phyloP scores from a whole-genome alignment of 805 yeast genomes.

The Pichia ethanolica region DNA sequence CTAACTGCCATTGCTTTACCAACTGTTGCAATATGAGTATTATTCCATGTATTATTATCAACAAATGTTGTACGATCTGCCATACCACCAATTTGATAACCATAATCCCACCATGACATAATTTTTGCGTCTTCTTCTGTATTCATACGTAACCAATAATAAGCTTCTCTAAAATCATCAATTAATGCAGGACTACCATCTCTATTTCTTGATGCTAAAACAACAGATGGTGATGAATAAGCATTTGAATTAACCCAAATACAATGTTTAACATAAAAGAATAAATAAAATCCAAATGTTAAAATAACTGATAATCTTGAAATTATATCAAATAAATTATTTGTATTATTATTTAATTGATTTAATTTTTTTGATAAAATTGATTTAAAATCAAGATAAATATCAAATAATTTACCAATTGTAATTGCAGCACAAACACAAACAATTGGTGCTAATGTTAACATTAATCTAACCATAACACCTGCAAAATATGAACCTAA shows the following conservation, averaged over 20 bases:
- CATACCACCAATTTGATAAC: conserved; percentile 99
- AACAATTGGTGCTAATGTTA: conserved; percentile 91
- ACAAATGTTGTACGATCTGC: conserved; percentile 98
- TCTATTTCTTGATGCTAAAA: conserved; percentile 70
- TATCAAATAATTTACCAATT: conserved; percentile 72
- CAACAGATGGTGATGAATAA: conserved; percentile 96
- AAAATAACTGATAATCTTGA: conserved; percentile 58
- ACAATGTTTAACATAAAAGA: conserved; percentile 84
- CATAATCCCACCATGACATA: conserved; percentile 99
- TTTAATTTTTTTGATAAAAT: conserved; percentile 9
- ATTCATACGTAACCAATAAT: conserved; percentile 97
- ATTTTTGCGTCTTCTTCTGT: conserved; percentile 93
- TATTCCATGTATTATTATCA: conserved; percentile 98
- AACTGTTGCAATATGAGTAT: conserved; percentile 97
- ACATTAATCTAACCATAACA: conserved; percentile 96
- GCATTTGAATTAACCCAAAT: conserved; percentile 96
- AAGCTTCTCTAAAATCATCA: conserved; percentile 98
- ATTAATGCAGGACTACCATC: conserved; percentile 82
- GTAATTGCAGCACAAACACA: conserved; percentile 93
- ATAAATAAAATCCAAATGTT: conserved; percentile 67
- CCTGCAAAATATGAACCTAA: conserved; percentile 96
- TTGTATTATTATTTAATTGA: conserved; percentile 23
- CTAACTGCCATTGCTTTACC: conserved; percentile 95
- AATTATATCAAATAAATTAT: conserved; percentile 23
- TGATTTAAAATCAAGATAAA: conserved; percentile 58